Percentiles rank a stretch among this genome's conserved stretches.
These are phyloP conservation scores for Verticillium dahliae DNA, from an alignment of 2,329 filamentous ascomycete species.

Conservation along the genomic window DNA sequence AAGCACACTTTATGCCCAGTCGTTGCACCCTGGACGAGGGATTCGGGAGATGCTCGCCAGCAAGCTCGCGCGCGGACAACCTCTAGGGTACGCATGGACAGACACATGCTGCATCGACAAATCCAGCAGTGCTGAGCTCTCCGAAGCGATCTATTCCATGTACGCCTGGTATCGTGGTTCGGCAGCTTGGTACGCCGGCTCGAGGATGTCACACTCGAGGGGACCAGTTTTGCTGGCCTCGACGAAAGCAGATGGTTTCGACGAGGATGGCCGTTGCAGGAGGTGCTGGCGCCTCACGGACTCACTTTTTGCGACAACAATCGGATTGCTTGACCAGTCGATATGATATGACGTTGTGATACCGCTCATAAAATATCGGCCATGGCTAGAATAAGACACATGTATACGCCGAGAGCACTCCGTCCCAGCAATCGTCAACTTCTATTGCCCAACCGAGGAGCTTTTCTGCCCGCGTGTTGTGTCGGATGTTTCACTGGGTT, in stretches of 20 bases:
- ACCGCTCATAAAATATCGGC: not conserved
- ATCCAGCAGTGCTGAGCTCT: conserved; percentile 15
- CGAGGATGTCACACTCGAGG: conserved; percentile 6
- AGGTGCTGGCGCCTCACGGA: conserved; percentile 4
- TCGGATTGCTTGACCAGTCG: conserved; percentile 9
- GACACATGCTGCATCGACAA: conserved; percentile 21
- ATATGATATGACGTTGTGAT: not conserved
- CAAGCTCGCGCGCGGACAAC: conserved; percentile 1
- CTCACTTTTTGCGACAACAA: conserved; percentile 4
- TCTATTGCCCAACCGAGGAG: not conserved
- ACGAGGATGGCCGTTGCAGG: conserved; percentile 16
- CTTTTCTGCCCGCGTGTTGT: too few relatives aligned
- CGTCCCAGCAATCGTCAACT: not conserved
- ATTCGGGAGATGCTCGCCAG: conserved; percentile 7
- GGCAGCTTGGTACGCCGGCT: conserved; percentile 13
- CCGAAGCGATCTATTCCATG: conserved; percentile 15
- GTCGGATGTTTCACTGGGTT: too few relatives aligned
- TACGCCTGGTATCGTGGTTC: conserved; percentile 15
- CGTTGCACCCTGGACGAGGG: not conserved
- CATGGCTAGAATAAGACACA: not conserved
- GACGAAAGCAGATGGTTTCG: conserved; percentile 9
- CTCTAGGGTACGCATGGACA: conserved; percentile 14
- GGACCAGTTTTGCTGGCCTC: not conserved
- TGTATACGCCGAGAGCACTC: conserved; percentile 6
- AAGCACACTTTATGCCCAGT: not conserved